Evolutionary conservation across 345 rosid genomes (phyloP).

Genomic region (Sisymbrium irio): DNA sequence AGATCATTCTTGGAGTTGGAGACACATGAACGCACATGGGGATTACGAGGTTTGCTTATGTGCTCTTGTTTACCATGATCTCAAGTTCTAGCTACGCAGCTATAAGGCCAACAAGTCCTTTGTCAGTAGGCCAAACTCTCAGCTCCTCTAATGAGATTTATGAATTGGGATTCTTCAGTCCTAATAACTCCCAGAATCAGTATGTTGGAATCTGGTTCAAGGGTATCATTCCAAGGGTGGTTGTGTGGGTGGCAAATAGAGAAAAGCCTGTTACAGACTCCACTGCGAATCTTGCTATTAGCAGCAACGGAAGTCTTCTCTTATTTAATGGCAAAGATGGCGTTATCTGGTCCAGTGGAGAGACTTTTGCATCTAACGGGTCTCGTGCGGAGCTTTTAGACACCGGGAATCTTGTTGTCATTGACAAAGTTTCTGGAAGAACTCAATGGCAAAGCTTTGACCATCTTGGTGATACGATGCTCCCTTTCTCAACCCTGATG

Average conservation of each 20-base stretch:
- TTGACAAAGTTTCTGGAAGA: conserved; percentile 19
- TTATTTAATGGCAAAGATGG: conserved; percentile 12
- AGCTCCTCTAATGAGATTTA: conserved; percentile 19
- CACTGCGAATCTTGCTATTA: conserved; percentile 11
- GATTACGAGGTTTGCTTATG: not conserved
- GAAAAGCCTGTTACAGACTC: conserved; percentile 33
- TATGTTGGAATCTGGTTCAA: conserved; percentile 49
- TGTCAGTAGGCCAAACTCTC: conserved; percentile 21
- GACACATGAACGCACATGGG: not conserved
- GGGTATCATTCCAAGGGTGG: not conserved
- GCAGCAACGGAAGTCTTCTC: conserved; percentile 25
- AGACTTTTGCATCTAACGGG: not conserved
- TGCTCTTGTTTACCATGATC: not conserved
- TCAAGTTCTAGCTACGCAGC: not conserved
- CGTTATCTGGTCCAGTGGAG: conserved; percentile 30
- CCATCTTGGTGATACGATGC: conserved; percentile 33
- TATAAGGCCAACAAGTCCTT: conserved; percentile 1
- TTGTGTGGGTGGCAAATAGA: conserved; percentile 57
- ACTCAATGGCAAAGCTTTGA: conserved; percentile 34
- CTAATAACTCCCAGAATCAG: conserved; percentile 2
- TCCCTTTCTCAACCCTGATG: conserved; percentile 23
- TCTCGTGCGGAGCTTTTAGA: conserved; percentile 51
- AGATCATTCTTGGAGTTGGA: no score
- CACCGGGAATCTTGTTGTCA: conserved; percentile 58
- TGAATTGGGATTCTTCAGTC: conserved; percentile 37